Evolutionary conservation across 495 filamentous ascomycete genomes (phyloP), one percentile per base, ranked within the genome.

Genomic region (Parachaetomium inaequale): DNA sequence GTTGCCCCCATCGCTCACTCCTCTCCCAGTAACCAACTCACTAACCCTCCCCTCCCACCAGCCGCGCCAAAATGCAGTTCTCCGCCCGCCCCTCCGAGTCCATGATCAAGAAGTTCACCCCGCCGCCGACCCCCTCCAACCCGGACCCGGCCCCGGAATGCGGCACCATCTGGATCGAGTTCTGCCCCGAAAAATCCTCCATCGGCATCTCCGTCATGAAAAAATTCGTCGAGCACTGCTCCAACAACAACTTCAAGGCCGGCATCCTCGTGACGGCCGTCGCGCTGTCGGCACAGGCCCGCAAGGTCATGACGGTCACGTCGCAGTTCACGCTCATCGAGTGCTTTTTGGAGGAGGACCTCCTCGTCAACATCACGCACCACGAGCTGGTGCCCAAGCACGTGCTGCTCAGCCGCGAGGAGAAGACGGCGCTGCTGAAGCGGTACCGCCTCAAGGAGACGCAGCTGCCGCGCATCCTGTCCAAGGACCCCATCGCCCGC

Each of bases 381-480:
- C 94, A 98, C 78, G 92, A 98, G 76, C 85, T 98, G 17, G 94
- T 98, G 19, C 94, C 94, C 31, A 93, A 90, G 71, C 94, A 98
- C 72, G 85, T 96, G 21, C 78, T 98, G 53, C 83, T 98, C 45
- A 93, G 89, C 70, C 83, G 85, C 45, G 92, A 94, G 69, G 95
- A 98, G 82, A 96, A 96, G 82, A 79, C 74, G 58, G 82, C 84
- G 40, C 76, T 98, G 66, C 77, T 98, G 59, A 84, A 91, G 75
- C 81, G 94, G 55, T 98, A 98, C 76, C 83, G 94, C 54, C 79
- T 98, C 69, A 97, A 96, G 86, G 94, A 98, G 82, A 96, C 88
- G 36, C 94, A 98, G 78, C 76, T 98, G 70, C 94, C 94, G 12
- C 83, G 94, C 59, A 98, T 98, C 62, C 87, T 96, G 76, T 79